phyloP scores from a whole-genome alignment of 2,329 filamentous ascomycete genomes.

The Zymoseptoria brevis region DNA sequence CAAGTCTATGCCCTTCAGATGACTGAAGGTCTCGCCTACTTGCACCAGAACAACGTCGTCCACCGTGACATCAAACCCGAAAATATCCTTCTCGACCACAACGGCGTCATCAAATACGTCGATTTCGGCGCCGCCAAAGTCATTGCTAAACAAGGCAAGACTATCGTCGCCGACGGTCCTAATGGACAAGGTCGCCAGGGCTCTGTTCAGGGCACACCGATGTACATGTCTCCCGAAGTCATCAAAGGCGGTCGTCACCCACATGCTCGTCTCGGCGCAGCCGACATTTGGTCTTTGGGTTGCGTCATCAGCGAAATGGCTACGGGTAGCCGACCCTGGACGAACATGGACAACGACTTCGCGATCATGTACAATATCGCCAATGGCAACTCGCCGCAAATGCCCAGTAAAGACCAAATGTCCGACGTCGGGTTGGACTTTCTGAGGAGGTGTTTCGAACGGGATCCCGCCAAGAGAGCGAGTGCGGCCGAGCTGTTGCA shows the following conservation, averaged over 20 bases:
- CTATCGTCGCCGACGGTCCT: conserved; percentile 54
- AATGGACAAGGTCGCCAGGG: conserved; percentile 21
- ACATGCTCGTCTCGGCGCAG: conserved; percentile 67
- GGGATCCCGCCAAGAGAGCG: conserved; percentile 70
- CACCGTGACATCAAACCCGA: conserved; percentile 98
- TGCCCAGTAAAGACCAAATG: conserved; percentile 75
- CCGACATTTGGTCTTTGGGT: conserved; percentile 93
- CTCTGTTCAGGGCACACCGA: conserved; percentile 88
- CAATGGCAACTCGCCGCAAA: conserved; percentile 83
- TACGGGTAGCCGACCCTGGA: conserved; percentile 89
- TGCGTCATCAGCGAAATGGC: conserved; percentile 98
- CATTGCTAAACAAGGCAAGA: conserved; percentile 87
- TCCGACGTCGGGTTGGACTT: conserved; percentile 82
- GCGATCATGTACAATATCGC: conserved; percentile 99
- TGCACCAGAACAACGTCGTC: conserved; percentile 85
- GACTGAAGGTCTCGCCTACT: conserved; percentile 84
- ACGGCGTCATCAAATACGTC: conserved; percentile 97
- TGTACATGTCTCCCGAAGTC: conserved; percentile 99
- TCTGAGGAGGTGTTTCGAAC: conserved; percentile 73
- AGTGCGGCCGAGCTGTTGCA: conserved; percentile 83
- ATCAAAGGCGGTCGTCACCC: conserved; percentile 82
- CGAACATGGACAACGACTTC: conserved; percentile 95
- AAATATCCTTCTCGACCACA: conserved; percentile 92
- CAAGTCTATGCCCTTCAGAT: conserved; percentile 95
- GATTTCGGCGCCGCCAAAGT: conserved; percentile 97